Conservation (phyloP, 225 moss, liverwort and hornwort genomes). For the Anthoceros angustus region DNA sequence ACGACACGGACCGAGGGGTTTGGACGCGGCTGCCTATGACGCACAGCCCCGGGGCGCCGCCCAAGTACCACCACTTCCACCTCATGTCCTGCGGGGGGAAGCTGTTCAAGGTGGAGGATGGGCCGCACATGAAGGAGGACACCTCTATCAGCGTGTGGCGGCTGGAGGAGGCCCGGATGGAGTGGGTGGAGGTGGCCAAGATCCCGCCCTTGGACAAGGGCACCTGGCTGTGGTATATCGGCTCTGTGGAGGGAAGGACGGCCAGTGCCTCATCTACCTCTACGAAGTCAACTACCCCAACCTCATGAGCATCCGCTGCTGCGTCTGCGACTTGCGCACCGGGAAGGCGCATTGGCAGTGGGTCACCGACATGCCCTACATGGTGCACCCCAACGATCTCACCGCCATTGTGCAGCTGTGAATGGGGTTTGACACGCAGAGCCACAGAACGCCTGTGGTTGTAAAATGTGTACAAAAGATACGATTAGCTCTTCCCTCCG, state of each 20-base stretch:
- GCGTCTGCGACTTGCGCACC: slow-evolving; percentile 18
- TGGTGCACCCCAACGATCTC: slow-evolving; percentile 23
- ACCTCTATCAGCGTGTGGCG: slow-evolving; percentile 22
- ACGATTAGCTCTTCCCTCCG: too few relatives aligned
- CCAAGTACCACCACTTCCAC: slow-evolving; percentile 21
- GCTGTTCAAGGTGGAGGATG: slow-evolving; percentile 23
- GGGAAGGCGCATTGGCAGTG: slow-evolving; percentile 20
- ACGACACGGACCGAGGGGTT: slow-evolving; percentile 15
- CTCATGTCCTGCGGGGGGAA: slow-evolving; percentile 18
- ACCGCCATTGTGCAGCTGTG: slow-evolving; percentile 21
- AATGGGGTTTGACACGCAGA: neutral
- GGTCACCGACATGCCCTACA: slow-evolving; percentile 25
- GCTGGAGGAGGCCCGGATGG: slow-evolving; percentile 21
- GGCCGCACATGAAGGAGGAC: slow-evolving; percentile 21
- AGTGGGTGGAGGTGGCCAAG: slow-evolving; percentile 21
- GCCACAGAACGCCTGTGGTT: too few relatives aligned
- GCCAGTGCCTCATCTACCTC: slow-evolving; percentile 20
- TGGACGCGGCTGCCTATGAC: slow-evolving; percentile 22
- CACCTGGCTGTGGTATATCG: slow-evolving; percentile 24
- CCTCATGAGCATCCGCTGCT: slow-evolving; percentile 24
- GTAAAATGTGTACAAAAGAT: too few relatives aligned
- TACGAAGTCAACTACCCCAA: slow-evolving; percentile 24
- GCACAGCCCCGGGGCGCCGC: slow-evolving; percentile 14
- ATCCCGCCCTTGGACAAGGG: slow-evolving; percentile 23
- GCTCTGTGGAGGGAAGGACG: slow-evolving; percentile 20